These are phyloP conservation scores for Amoeboaphelidium protococcarum DNA, from an alignment of 371 early-diverging fungal species.

Conservation along the genomic window DNA sequence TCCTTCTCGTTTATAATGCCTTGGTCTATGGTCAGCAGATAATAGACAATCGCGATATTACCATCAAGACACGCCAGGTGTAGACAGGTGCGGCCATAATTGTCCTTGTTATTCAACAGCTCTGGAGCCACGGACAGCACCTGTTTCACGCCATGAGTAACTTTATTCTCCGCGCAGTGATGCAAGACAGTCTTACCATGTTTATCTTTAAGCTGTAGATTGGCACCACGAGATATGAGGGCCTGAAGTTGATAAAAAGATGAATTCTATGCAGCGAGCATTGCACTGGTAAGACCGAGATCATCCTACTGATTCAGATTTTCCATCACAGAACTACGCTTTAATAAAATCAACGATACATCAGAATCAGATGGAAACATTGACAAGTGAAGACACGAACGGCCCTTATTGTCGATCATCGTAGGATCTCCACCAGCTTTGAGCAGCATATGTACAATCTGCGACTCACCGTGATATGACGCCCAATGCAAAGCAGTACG, in stretches of 20 bases:
- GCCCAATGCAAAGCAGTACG: not conserved
- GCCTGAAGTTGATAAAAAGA: too few relatives aligned
- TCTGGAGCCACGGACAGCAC: not conserved
- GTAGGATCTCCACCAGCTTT: not conserved
- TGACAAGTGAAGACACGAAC: not conserved
- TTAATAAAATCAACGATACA: not conserved
- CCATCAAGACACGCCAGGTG: not conserved
- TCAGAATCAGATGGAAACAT: not conserved
- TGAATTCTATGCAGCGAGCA: too few relatives aligned
- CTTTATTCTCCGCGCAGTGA: not conserved
- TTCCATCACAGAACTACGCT: not conserved
- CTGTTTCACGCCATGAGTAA: not conserved
- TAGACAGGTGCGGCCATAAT: not conserved
- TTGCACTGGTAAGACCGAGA: too few relatives aligned
- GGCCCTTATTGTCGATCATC: not conserved
- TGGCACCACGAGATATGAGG: not conserved
- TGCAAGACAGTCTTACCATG: not conserved
- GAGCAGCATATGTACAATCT: not conserved
- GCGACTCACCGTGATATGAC: not conserved
- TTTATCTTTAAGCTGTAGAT: not conserved
- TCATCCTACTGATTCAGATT: too few relatives aligned
- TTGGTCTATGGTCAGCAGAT: not conserved
- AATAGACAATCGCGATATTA: not conserved
- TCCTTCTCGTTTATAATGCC: not conserved
- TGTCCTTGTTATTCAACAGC: not conserved